These are phyloP conservation scores for Ascocoryne sarcoides DNA, from an alignment of 2,329 filamentous ascomycete genomes.

Conservation along the genomic window DNA sequence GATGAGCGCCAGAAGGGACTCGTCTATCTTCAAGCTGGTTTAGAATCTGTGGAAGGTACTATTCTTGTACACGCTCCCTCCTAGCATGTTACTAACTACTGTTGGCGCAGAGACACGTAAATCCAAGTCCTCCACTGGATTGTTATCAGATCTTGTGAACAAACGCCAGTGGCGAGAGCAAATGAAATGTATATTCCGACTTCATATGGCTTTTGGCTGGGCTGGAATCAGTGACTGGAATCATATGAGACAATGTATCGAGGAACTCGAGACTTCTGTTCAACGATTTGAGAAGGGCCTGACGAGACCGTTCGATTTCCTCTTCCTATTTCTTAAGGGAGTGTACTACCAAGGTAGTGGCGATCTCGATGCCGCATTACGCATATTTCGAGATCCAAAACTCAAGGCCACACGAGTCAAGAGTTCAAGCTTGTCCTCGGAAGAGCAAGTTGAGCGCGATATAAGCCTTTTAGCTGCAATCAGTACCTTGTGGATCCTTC, in stretches of 20 bases:
- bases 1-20: slow-evolving; percentile 38
- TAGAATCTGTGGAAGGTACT: slow-evolving; percentile 34
- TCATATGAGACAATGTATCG: slow-evolving; percentile 19
- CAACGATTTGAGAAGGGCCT: slow-evolving; percentile 18
- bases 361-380: slow-evolving; percentile 58
- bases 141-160: slow-evolving; percentile 20
- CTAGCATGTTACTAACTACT: neutral
- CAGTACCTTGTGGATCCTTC: slow-evolving; percentile 65
- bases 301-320: slow-evolving; percentile 17
- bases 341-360: slow-evolving; percentile 71
- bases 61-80: neutral
- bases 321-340: slow-evolving; percentile 56
- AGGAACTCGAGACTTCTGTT: slow-evolving; percentile 17
- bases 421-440: slow-evolving; percentile 31
- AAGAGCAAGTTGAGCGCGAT: slow-evolving; percentile 48
- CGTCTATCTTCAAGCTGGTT: slow-evolving; percentile 48
- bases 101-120: slow-evolving; percentile 6
- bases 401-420: slow-evolving; percentile 43
- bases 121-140: slow-evolving; percentile 20
- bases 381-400: slow-evolving; percentile 52
- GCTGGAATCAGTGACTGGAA: slow-evolving; percentile 24
- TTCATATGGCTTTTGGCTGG: slow-evolving; percentile 26
- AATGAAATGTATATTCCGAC: slow-evolving; percentile 25
- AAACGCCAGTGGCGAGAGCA: slow-evolving; percentile 25
- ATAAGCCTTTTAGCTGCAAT: slow-evolving; percentile 57